These are phyloP conservation scores for Mycena belliarum DNA, from an alignment of 768 basidiomycete genomes.

Conservation along the genomic window DNA sequence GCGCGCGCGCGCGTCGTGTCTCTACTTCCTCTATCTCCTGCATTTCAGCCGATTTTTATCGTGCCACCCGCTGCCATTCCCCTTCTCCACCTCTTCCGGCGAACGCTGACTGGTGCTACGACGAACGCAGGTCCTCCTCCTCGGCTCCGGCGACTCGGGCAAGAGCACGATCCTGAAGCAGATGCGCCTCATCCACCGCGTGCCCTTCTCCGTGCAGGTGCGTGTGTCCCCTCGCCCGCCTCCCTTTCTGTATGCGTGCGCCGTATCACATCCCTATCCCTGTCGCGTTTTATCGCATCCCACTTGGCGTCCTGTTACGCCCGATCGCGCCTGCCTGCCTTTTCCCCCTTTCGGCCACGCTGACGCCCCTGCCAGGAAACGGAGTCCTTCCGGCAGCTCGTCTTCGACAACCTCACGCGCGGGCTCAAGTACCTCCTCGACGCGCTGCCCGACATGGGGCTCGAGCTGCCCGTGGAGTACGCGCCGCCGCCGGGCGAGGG, in stretches of 20 bases:
- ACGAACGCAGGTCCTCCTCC: conserved; percentile 66
- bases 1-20: no score
- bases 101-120: no score
- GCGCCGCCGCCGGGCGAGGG: background rate
- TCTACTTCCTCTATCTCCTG: no score
- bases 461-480: conserved; percentile 50
- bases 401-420: conserved; percentile 88
- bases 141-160: conserved; percentile 92
- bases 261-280: no score
- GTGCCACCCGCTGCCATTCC: no score
- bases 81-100: no score
- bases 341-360: no score
- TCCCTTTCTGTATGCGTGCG: no score
- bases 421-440: conserved; percentile 84
- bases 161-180: conserved; percentile 96
- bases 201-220: conserved; percentile 81
- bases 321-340: no score
- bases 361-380: conserved; percentile 59
- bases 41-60: no score
- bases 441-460: conserved; percentile 86
- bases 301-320: no score
- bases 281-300: no score
- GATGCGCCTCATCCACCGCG: conserved; percentile 94
- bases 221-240: conserved; percentile 36
- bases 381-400: conserved; percentile 87